phyloP scores from a whole-genome alignment of 306 rosid species.

The Begonia loranthoides region DNA sequence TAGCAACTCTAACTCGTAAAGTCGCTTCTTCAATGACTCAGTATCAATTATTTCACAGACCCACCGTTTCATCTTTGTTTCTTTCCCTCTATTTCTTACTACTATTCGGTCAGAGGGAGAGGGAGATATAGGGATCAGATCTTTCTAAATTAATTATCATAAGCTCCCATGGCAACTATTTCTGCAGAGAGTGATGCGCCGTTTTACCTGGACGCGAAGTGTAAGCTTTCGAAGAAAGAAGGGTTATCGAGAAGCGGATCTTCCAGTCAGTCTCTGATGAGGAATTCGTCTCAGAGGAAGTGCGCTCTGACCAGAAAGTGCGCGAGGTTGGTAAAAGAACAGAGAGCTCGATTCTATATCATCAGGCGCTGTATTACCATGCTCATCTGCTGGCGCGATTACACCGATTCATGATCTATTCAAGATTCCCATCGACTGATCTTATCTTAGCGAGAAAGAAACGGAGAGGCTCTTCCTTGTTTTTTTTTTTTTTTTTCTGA shows the following conservation, averaged over 20 bases:
- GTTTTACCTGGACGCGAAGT: slow-evolving; percentile 62
- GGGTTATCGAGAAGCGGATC: slow-evolving; percentile 1
- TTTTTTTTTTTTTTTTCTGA: no score
- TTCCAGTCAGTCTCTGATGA: slow-evolving; percentile 4
- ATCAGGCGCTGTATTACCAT: slow-evolving; percentile 74
- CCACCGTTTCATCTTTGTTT: not conserved
- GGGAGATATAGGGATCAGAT: not conserved
- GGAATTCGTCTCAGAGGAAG: slow-evolving; percentile 17
- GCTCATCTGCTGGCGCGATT: slow-evolving; percentile 94
- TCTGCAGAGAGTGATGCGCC: slow-evolving; percentile 15
- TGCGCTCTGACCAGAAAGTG: slow-evolving; percentile 73
- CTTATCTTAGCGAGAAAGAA: no score
- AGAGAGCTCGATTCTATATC: slow-evolving; percentile 88
- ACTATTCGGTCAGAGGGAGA: not conserved
- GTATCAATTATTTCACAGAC: no score
- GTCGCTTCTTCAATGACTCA: slow-evolving; percentile 2
- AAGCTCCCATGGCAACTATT: slow-evolving; percentile 1
- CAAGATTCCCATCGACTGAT: no score
- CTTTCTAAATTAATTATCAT: not conserved
- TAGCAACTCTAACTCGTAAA: slow-evolving; percentile 9
- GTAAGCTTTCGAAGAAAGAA: slow-evolving; percentile 82
- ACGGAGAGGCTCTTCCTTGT: no score
- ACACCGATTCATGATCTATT: slow-evolving; percentile 36
- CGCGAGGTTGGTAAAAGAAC: slow-evolving; percentile 69
- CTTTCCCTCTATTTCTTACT: not conserved